A percentile compares a stretch with the other conserved stretches of the same genome.
phyloP scores from a whole-genome alignment of 129 eudicot species.

The Pulicaria dysenterica region DNA sequence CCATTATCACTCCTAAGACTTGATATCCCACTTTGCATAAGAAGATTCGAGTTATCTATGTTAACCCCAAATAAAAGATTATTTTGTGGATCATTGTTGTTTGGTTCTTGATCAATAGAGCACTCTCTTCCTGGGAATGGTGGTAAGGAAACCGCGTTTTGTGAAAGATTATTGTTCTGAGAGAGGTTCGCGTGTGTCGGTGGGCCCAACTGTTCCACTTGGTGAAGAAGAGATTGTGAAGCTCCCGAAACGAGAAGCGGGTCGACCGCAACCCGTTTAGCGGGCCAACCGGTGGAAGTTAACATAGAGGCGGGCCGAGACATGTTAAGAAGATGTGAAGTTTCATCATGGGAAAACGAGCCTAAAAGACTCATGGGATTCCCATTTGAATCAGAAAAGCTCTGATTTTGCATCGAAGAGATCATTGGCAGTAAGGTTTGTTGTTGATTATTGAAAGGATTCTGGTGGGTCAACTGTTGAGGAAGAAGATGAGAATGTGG shows the following conservation, averaged over 20 bases:
- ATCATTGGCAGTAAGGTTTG: constrained; percentile 32
- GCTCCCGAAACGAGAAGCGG: constrained; percentile 52
- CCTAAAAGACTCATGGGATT: constrained; percentile 51
- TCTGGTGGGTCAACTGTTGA: constrained; percentile 53
- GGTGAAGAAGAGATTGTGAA: constrained; percentile 52
- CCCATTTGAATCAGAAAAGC: constrained; percentile 54
- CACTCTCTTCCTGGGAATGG: constrained; percentile 79
- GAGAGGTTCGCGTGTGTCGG: constrained; percentile 48
- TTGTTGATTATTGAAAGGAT: constrained; percentile 44
- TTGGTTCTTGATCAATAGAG: constrained; percentile 50
- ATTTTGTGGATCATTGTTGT: constrained; percentile 51
- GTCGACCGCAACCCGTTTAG: constrained; percentile 77
- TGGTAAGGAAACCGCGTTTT: constrained; percentile 53
- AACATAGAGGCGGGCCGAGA: constrained; percentile 47
- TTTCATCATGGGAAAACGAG: constrained; percentile 68
- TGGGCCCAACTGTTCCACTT: constrained; percentile 52
- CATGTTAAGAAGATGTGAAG: constrained; percentile 55
- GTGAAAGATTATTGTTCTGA: constrained; percentile 47
- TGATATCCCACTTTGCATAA: constrained; percentile 63
- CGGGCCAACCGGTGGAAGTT: constrained; percentile 63
- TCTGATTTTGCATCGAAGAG: constrained; percentile 38
- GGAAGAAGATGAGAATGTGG: constrained; percentile 48
- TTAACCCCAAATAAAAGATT: constrained; percentile 66
- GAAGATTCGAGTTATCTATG: constrained; percentile 55
- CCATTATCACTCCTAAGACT: constrained; percentile 46